Percentiles rank a stretch among this genome's conserved stretches.
These are phyloP conservation scores for Salvia hispanica DNA, from an alignment of 257 asterid species.

Conservation along the genomic window DNA sequence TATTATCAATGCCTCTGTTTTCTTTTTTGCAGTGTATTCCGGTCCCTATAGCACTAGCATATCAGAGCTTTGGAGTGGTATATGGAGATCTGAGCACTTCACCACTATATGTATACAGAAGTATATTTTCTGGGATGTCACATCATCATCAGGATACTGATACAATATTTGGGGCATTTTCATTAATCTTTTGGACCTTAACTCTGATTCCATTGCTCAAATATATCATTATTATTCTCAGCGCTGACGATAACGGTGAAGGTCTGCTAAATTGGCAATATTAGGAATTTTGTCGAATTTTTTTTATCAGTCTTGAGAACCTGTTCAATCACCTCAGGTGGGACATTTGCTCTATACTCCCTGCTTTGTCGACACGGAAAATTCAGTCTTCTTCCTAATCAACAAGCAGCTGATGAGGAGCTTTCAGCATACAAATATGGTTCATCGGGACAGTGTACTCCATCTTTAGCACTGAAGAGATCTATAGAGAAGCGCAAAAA, in stretches of 20 bases:
- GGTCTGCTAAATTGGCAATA: constrained; percentile 47
- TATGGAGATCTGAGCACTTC: constrained; percentile 96
- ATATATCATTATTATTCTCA: constrained; percentile 59
- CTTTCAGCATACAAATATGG: constrained; percentile 84
- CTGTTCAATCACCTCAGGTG: constrained; percentile 58
- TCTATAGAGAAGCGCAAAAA: constrained; percentile 81
- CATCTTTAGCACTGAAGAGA: constrained; percentile 62
- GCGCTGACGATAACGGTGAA: constrained; percentile 95
- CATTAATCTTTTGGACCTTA: constrained; percentile 91
- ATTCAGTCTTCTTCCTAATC: constrained; percentile 93
- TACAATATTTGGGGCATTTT: constrained; percentile 86
- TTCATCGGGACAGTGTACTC: constrained; percentile 54
- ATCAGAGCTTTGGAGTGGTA: constrained; percentile 97
- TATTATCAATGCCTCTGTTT: constrained; percentile 27
- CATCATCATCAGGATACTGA: constrained; percentile 59
- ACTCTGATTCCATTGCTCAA: constrained; percentile 94
- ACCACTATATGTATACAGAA: constrained; percentile 82
- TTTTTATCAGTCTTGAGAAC: constrained; percentile 35
- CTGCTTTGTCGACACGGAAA: constrained; percentile 95
- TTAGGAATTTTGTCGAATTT: constrained; percentile 17
- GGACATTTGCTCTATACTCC: constrained; percentile 94
- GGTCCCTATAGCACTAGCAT: constrained; percentile 63
- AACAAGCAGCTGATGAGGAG: constrained; percentile 99
- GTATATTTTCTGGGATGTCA: constrained; percentile 70
- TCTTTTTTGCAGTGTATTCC: constrained; percentile 64